Base-by-base conservation (phyloP, 2,329 filamentous ascomycete species). In the Colletotrichum shisoi region DNA sequence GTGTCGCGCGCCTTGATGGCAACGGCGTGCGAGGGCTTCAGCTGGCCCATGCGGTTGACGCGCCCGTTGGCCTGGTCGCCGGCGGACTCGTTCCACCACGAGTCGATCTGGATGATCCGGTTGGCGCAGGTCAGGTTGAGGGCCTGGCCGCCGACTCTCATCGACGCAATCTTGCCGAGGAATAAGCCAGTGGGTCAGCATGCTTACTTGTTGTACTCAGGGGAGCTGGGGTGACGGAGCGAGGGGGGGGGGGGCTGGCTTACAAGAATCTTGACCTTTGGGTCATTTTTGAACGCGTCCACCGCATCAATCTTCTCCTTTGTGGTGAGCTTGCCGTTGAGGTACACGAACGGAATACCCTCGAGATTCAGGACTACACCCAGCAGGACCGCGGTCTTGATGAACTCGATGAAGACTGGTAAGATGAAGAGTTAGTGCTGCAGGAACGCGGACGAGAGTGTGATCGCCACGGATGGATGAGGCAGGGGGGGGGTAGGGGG, bases 41-140 rank as follows among this genome's bases (percentile, higher is more conserved):
- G 69, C 69, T 94, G 91, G 0, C 89, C 89, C 2, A 89, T 87
- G 5, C 91, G 83, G 71, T 84, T 85, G 0, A 92, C 84, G 0
- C 91, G 84, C 1, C 78, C 78, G 45, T 83, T 83, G 0, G 85
- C 88, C 71, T 92, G 90, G n/a, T 87, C 78, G 70, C 92, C 88
- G 0, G 81, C 75, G 0, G 82, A 79, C 1, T 76, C 75, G 63
- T 92, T 91, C 86, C 87, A 92, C 85, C 85, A 88, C 0, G 80
- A 76, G 39, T 89, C 85, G 0, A 85, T 58, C 0, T 84, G 76
- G 21, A 88, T 85, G 24, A 86, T 83, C 3, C 85, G 81, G 54
- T 85, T 87, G 1, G 81, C 82, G 2, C 69, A 74, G 0, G 73
- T 77, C 0, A 84, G 65, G 46, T 84, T 83, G 58, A 80, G 78